phyloP scores from a whole-genome alignment of 495 filamentous ascomycete species.

The Podospora conica region DNA sequence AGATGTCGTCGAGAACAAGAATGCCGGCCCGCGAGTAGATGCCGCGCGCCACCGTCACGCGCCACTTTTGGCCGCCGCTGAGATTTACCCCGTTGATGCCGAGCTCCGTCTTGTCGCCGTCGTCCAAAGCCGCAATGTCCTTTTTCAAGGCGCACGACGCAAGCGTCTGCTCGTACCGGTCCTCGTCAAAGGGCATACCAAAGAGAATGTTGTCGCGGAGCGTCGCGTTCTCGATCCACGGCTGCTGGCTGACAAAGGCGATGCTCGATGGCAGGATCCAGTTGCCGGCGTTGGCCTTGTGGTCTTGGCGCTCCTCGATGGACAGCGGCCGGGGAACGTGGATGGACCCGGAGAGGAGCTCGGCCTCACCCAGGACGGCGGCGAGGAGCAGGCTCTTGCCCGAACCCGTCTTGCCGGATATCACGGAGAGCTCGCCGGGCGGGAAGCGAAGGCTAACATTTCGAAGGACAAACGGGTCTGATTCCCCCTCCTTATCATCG shows the following conservation, averaged over 20 bases:
- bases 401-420: slow-evolving; percentile 8
- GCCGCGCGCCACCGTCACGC: slow-evolving; percentile 72
- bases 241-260: slow-evolving; percentile 29
- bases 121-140: slow-evolving; percentile 71
- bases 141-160: slow-evolving; percentile 72
- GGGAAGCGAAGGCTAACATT: slow-evolving; percentile 5
- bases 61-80: slow-evolving; percentile 79
- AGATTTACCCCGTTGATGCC: slow-evolving; percentile 81
- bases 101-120: slow-evolving; percentile 79
- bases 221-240: slow-evolving; percentile 35
- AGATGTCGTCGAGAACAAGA: slow-evolving; percentile 74
- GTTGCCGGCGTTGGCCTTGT: slow-evolving; percentile 4
- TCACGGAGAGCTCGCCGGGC: slow-evolving; percentile 4
- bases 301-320: slow-evolving; percentile 1
- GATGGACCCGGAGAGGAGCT: slow-evolving; percentile 10
- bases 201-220: slow-evolving; percentile 44
- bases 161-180: slow-evolving; percentile 75
- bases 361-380: slow-evolving; percentile 18
- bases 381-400: slow-evolving; percentile 18
- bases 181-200: slow-evolving; percentile 35
- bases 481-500: not conserved
- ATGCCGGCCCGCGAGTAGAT: slow-evolving; percentile 81
- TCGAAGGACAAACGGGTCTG: not conserved
- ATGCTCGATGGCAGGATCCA: slow-evolving; percentile 1
- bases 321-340: slow-evolving; percentile 4